Conservation (phyloP, 1,139 yeast species). For the Kodamaea sp. region DNA sequence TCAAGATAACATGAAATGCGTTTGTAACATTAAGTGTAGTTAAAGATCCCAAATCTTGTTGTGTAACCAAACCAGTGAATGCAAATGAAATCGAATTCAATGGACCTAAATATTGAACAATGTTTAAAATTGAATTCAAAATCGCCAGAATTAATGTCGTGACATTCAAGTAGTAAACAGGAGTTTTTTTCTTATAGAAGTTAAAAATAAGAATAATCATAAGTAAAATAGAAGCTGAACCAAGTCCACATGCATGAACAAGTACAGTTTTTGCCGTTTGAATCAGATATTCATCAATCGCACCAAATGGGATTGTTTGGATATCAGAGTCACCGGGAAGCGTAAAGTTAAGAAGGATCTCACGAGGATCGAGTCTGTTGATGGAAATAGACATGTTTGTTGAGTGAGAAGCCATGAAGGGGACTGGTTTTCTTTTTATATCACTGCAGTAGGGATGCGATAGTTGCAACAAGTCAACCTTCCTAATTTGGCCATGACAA, state of each 20-base stretch:
- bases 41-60: conserved; percentile 1
- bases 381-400: not conserved
- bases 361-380: conserved; percentile 5
- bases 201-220: conserved; percentile 28
- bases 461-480: not conserved
- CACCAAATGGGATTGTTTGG: conserved; percentile 9
- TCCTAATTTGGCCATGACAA: not conserved
- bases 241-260: conserved; percentile 27
- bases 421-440: no score
- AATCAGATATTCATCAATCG: conserved; percentile 11
- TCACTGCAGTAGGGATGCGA: no score
- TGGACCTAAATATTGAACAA: conserved; percentile 51
- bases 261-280: conserved; percentile 12
- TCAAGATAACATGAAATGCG: conserved; percentile 55
- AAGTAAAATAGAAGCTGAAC: conserved; percentile 25
- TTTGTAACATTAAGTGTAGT: conserved; percentile 41
- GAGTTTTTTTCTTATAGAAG: conserved; percentile 51
- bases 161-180: conserved; percentile 69
- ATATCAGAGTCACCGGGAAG: conserved; percentile 9
- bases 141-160: conserved; percentile 51
- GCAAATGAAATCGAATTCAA: conserved; percentile 46
- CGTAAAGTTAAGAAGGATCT: conserved; percentile 14
- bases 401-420: not conserved
- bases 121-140: conserved; percentile 56
- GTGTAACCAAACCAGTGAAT: conserved; percentile 45